Evolutionary conservation across 2,329 filamentous ascomycete species (phyloP).

Genomic region (Paracamarosporium sp.): DNA sequence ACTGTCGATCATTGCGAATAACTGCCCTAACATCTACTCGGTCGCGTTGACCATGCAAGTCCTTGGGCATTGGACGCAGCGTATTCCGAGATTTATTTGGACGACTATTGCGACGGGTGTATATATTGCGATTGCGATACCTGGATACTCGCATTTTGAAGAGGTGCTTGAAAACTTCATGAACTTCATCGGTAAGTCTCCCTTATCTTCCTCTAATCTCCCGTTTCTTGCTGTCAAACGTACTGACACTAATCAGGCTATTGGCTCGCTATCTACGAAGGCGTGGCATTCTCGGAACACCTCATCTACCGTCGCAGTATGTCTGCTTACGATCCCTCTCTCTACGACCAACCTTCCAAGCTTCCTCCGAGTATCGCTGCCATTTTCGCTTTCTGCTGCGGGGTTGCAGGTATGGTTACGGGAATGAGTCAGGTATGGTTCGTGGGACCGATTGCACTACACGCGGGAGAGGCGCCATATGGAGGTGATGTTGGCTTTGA

Average conservation of each 20-base stretch:
- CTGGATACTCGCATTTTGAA: constrained; percentile 71
- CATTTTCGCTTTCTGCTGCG: constrained; percentile 67
- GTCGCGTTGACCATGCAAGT: constrained; percentile 71
- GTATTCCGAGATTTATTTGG: constrained; percentile 73
- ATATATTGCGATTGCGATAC: constrained; percentile 74
- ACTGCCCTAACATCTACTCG: constrained; percentile 74
- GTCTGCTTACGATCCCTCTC: constrained; percentile 63
- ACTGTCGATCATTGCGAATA: constrained; percentile 72
- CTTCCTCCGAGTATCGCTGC: constrained; percentile 72
- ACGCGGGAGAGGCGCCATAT: constrained; percentile 58
- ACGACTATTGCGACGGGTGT: constrained; percentile 66
- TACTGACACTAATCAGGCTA: constrained; percentile 57
- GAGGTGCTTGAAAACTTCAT: constrained; percentile 73
- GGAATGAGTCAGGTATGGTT: constrained; percentile 75
- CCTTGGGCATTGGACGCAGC: constrained; percentile 63
- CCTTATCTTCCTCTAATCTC: background rate
- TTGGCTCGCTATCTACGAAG: constrained; percentile 78
- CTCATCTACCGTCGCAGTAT: constrained; percentile 71
- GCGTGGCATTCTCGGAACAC: constrained; percentile 70
- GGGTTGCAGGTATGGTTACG: constrained; percentile 69
- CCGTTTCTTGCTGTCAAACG: background rate
- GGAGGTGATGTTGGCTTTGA: constrained; percentile 71
- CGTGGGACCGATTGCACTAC: constrained; percentile 69
- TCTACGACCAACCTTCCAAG: constrained; percentile 63
- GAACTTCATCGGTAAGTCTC: constrained; percentile 45